phyloP scores from a whole-genome alignment of 495 filamentous ascomycete species.

The Aspergillus cavernicola region DNA sequence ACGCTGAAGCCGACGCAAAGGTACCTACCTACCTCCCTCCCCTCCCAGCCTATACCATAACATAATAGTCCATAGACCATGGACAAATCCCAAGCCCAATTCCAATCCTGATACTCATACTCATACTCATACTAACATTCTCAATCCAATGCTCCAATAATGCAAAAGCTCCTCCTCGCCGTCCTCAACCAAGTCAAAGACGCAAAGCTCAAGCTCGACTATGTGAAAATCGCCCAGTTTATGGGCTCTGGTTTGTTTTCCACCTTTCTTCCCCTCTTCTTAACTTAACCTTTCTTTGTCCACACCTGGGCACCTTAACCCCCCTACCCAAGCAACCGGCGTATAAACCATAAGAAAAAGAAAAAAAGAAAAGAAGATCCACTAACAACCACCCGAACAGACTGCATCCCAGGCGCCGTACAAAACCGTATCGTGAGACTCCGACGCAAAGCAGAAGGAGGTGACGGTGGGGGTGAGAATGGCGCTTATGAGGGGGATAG shows the following conservation, averaged over 20 bases:
- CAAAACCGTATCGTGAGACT: slow-evolving; percentile 10
- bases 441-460: background rate
- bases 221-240: slow-evolving; percentile 2
- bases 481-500: background rate
- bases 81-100: too few relatives aligned
- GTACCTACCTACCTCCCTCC: background rate
- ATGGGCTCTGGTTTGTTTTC: slow-evolving; percentile 9
- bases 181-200: slow-evolving; percentile 12
- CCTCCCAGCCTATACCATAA: too few relatives aligned
- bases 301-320: too few relatives aligned
- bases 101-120: too few relatives aligned
- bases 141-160: background rate
- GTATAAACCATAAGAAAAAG: too few relatives aligned
- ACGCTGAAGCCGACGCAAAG: slow-evolving; percentile 7
- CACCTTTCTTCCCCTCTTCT: background rate
- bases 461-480: background rate
- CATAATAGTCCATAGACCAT: too few relatives aligned
- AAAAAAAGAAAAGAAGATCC: too few relatives aligned
- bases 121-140: background rate
- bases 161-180: slow-evolving; percentile 11
- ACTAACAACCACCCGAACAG: too few relatives aligned
- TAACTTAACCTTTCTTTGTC: background rate
- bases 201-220: slow-evolving; percentile 7
- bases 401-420: slow-evolving; percentile 11
- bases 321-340: too few relatives aligned